Percentiles rank a stretch among this genome's conserved stretches.
Evolutionary conservation across 441 rosid genomes (phyloP).

Genomic region (Gossypium gossypioides): DNA sequence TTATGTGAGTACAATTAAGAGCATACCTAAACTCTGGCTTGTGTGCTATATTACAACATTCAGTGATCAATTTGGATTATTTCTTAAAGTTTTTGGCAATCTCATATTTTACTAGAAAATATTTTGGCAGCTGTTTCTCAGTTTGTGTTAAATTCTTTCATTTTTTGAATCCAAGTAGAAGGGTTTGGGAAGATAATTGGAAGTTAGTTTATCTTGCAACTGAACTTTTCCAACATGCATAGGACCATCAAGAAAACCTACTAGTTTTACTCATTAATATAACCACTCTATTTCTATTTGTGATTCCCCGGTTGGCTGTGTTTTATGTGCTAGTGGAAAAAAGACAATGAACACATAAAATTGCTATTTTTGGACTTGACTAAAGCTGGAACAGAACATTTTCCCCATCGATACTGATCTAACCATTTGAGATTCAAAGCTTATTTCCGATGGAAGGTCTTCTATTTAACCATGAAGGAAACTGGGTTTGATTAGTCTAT

Average conservation of each 20-base stretch:
- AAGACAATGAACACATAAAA: neutral
- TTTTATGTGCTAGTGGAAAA: neutral
- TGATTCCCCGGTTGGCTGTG: neutral
- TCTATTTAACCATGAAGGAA: neutral
- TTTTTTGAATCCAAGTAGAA: slow-evolving; percentile 1
- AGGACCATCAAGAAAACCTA: neutral
- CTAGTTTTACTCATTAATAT: neutral
- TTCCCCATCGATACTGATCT: neutral
- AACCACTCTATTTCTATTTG: neutral
- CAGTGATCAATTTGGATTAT: neutral
- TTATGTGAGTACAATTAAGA: neutral
- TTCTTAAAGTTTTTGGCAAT: neutral
- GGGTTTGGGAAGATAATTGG: neutral
- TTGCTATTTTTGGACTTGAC: slow-evolving; percentile 2
- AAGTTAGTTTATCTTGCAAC: neutral
- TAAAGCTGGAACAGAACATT: neutral
- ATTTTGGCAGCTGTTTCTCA: neutral
- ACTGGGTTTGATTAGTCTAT: slow-evolving; percentile 1
- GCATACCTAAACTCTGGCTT: slow-evolving; percentile 4
- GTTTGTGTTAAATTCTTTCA: neutral
- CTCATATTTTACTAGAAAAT: neutral
- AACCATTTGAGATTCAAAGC: slow-evolving; percentile 1
- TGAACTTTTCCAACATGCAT: neutral
- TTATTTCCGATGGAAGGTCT: neutral
- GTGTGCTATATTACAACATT: neutral